A percentile compares a stretch with the other conserved stretches of the same genome.
Conservation (phyloP, 768 basidiomycete genomes). For the Trichaptum fuscoviolaceum region DNA sequence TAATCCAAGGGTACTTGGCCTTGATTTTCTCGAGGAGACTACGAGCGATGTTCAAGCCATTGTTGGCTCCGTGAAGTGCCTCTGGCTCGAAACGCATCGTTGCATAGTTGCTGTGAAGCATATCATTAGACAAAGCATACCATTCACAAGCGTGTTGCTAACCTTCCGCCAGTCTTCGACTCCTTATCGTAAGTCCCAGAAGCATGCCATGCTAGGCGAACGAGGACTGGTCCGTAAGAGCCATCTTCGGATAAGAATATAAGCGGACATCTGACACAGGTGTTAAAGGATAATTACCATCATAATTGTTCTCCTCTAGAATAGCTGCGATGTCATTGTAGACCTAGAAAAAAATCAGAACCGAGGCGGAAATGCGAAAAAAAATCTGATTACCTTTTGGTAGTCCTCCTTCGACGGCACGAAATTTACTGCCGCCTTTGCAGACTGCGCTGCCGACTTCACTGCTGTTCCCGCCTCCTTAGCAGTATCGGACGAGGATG, state of each 20-base stretch:
- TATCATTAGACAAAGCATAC: slow-evolving; percentile 11
- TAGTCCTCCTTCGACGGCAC: slow-evolving; percentile 80
- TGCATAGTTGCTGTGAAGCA: slow-evolving; percentile 74
- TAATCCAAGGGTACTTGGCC: slow-evolving; percentile 86
- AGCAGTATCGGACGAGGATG: slow-evolving; percentile 39
- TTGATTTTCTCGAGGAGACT: slow-evolving; percentile 82
- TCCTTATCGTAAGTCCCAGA: slow-evolving; percentile 90
- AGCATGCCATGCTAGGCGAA: slow-evolving; percentile 93
- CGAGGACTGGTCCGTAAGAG: slow-evolving; percentile 79
- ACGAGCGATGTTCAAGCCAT: slow-evolving; percentile 77
- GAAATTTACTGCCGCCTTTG: slow-evolving; percentile 64
- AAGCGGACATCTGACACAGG: background rate
- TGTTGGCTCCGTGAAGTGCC: slow-evolving; percentile 76
- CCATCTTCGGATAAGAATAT: slow-evolving; percentile 49
- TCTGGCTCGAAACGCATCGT: slow-evolving; percentile 98
- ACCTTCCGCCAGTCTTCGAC: slow-evolving; percentile 76
- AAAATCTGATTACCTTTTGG: slow-evolving; percentile 56
- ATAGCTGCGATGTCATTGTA: slow-evolving; percentile 84
- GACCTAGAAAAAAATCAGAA: slow-evolving; percentile 42
- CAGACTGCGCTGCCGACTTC: slow-evolving; percentile 57
- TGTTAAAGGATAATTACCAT: slow-evolving; percentile 48
- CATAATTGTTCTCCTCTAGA: slow-evolving; percentile 73
- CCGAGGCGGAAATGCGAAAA: background rate
- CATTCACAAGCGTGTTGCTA: slow-evolving; percentile 13
- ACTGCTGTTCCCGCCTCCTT: slow-evolving; percentile 48